These are phyloP conservation scores for Arthrobotrys musiformis DNA, from an alignment of 2,329 filamentous ascomycete species.

Conservation along the genomic window DNA sequence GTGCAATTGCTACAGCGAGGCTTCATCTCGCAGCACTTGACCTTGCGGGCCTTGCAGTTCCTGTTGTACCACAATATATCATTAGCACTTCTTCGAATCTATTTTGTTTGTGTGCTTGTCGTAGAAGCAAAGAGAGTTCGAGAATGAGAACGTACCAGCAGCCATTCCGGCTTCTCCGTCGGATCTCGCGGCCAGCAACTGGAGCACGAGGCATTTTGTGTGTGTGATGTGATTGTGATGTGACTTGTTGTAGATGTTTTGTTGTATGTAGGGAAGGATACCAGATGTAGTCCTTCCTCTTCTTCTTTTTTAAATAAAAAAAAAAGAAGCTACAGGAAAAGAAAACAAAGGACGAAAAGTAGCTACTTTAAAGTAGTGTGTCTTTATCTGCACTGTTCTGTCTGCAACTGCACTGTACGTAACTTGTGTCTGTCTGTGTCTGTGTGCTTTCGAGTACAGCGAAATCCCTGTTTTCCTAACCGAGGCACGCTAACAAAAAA, in stretches of 20 bases:
- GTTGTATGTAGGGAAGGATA: not conserved
- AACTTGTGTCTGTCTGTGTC: not conserved
- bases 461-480: constrained; percentile 52
- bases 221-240: not conserved
- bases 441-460: constrained; percentile 28
- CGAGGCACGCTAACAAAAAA: constrained; percentile 38
- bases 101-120: too few relatives aligned
- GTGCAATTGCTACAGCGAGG: constrained; percentile 60
- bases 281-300: not conserved
- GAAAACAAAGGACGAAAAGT: not conserved
- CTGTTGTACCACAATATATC: constrained; percentile 34
- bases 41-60: constrained; percentile 60
- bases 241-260: too few relatives aligned
- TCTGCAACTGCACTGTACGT: too few relatives aligned
- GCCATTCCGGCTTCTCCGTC: constrained; percentile 59
- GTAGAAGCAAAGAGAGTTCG: not conserved
- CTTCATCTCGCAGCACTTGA: constrained; percentile 60
- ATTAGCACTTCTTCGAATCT: too few relatives aligned
- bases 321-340: constrained; percentile 47
- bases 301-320: not conserved
- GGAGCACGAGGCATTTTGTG: constrained; percentile 59
- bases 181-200: constrained; percentile 59
- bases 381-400: too few relatives aligned
- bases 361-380: not conserved
- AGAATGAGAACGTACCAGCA: constrained; percentile 58